Percentiles rank a stretch among this genome's conserved stretches.
These are phyloP conservation scores for Nothopassalora personata DNA, from an alignment of 2,329 filamentous ascomycete genomes.

Conservation along the genomic window DNA sequence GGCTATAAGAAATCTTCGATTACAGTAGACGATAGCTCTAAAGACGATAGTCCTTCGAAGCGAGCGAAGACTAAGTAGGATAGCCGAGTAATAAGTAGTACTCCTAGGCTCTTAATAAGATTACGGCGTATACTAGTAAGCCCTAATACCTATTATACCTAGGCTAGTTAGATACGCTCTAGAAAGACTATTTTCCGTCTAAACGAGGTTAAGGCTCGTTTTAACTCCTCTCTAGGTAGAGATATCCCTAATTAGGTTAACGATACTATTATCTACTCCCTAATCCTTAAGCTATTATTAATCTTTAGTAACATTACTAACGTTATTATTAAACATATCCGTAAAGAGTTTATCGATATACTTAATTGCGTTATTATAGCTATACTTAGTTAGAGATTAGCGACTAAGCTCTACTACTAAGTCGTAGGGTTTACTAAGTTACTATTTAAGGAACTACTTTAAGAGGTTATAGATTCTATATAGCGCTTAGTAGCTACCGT, in stretches of 20 bases:
- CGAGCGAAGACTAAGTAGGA: no score
- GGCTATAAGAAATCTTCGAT: no score
- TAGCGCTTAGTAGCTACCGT: constrained; percentile 30
- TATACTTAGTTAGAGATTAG: constrained; percentile 28
- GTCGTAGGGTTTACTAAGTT: constrained; percentile 25
- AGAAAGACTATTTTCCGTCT: no score
- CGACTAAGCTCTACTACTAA: constrained; percentile 32
- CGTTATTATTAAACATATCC: constrained; percentile 28
- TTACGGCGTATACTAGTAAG: no score
- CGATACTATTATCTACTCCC: constrained; percentile 1
- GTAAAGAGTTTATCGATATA: constrained; percentile 21
- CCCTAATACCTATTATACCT: no score
- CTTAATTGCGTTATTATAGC: constrained; percentile 17
- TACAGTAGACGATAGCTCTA: no score
- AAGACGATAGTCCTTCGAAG: no score
- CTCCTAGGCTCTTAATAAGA: no score
- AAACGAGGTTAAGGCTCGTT: constrained; percentile 24
- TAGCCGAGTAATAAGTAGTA: no score
- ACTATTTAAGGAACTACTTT: constrained; percentile 27
- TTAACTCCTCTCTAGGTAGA: constrained; percentile 26
- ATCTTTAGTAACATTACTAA: constrained; percentile 30
- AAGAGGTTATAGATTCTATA: constrained; percentile 25
- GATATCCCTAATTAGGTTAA: constrained; percentile 27
- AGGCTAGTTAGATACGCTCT: no score
- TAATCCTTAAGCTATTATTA: constrained; percentile 29